Conservation (phyloP, 352 stramenopile species). For the Globisporangium lucens region DNA sequence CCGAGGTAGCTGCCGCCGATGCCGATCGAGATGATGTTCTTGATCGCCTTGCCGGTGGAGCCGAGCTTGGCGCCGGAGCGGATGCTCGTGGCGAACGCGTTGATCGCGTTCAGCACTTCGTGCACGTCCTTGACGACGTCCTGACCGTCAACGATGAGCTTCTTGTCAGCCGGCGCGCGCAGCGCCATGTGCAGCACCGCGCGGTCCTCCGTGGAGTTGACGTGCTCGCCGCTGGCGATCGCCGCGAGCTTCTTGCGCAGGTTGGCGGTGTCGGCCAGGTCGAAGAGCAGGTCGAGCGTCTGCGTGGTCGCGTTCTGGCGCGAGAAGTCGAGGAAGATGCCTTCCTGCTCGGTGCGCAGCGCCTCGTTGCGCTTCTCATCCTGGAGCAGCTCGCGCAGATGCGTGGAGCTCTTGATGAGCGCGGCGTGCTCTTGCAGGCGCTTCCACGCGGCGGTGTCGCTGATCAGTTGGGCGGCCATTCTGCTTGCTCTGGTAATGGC, state of each 20-base stretch:
- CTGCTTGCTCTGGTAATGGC: neutral
- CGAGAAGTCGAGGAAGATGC: constrained; percentile 94
- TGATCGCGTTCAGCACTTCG: constrained; percentile 93
- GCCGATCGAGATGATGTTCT: constrained; percentile 95
- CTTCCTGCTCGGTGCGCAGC: constrained; percentile 91
- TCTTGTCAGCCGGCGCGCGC: constrained; percentile 76
- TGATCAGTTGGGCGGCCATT: constrained; percentile 44
- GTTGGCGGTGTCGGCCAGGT: constrained; percentile 88
- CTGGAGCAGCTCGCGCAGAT: constrained; percentile 89
- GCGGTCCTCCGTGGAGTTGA: constrained; percentile 96
- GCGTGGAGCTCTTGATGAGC: constrained; percentile 76
- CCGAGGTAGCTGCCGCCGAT: constrained; percentile 96
- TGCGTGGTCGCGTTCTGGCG: constrained; percentile 90
- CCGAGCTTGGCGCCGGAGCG: constrained; percentile 84
- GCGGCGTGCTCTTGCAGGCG: constrained; percentile 65
- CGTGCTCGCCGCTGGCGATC: constrained; percentile 92
- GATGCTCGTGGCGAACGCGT: constrained; percentile 90
- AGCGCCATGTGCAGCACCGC: constrained; percentile 97
- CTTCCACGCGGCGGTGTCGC: constrained; percentile 70
- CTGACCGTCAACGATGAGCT: constrained; percentile 91
- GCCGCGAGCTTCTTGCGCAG: constrained; percentile 84
- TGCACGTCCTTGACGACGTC: constrained; percentile 96
- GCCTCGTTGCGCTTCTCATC: constrained; percentile 86
- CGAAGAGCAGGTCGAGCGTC: constrained; percentile 89
- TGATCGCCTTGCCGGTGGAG: constrained; percentile 94